phyloP scores from a whole-genome alignment of 1,139 yeast genomes.

The Eremothecium cymbalariae region DNA sequence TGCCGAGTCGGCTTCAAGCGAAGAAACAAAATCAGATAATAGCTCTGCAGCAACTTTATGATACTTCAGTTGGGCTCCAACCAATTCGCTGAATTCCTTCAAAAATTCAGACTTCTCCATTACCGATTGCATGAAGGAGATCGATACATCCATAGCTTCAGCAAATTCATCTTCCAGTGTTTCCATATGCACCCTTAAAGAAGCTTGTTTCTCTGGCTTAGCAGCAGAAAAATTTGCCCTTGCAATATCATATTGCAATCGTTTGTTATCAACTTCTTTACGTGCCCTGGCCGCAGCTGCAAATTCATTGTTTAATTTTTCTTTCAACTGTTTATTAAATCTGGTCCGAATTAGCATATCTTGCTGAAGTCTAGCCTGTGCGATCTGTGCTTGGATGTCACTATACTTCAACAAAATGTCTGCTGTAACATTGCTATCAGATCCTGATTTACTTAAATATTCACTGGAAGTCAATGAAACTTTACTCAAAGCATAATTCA shows the following conservation, averaged over 20 bases:
- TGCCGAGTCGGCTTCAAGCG: background rate
- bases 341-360: constrained; percentile 64
- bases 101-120: constrained; percentile 68
- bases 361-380: constrained; percentile 78
- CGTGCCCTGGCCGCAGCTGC: constrained; percentile 65
- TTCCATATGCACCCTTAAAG: constrained; percentile 70
- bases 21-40: constrained; percentile 44
- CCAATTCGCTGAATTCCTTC: constrained; percentile 59
- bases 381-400: constrained; percentile 57
- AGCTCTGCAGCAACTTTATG: constrained; percentile 70
- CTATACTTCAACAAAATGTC: constrained; percentile 45
- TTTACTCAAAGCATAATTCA: constrained; percentile 75
- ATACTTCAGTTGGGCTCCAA: constrained; percentile 75
- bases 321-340: constrained; percentile 60
- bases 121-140: constrained; percentile 73
- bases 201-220: constrained; percentile 67
- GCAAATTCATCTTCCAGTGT: constrained; percentile 87
- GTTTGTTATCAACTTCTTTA: constrained; percentile 67
- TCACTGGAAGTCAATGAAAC: constrained; percentile 49
- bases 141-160: constrained; percentile 85
- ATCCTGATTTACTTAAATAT: constrained; percentile 35
- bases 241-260: constrained; percentile 74
- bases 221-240: constrained; percentile 61
- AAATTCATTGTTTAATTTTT: constrained; percentile 57
- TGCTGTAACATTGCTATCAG: constrained; percentile 37